phyloP scores from a whole-genome alignment of 352 stramenopile genomes.

The Phytophthora ramorum region DNA sequence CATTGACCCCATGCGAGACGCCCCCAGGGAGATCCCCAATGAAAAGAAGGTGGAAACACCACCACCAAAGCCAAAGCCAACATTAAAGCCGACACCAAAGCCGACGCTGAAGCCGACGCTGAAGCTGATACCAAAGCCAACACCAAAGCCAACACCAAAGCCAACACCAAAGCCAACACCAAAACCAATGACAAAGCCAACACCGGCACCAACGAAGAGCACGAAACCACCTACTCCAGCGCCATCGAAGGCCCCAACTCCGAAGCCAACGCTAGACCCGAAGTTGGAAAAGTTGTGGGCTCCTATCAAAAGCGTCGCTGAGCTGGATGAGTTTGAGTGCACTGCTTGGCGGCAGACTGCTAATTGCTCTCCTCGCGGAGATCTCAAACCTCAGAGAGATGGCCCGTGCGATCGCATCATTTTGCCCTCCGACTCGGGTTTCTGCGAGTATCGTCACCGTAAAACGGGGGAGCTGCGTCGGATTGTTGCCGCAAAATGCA shows the following conservation, averaged over 20 bases:
- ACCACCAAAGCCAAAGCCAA: constrained; percentile 11
- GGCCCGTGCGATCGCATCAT: constrained; percentile 41
- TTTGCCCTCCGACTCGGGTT: constrained; percentile 45
- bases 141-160: too few species aligned
- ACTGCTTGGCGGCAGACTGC: constrained; percentile 54
- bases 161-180: constrained; percentile 1
- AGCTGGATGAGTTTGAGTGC: constrained; percentile 53
- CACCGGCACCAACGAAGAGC: not conserved
- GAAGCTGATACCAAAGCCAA: too few species aligned
- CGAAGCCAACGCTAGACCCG: constrained; percentile 8
- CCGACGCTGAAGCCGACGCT: too few species aligned
- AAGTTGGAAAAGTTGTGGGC: constrained; percentile 25
- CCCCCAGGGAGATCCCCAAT: constrained; percentile 2
- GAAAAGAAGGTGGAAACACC: not conserved
- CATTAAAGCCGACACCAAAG: not conserved
- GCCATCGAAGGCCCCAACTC: constrained; percentile 14
- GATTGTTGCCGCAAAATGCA: constrained; percentile 58
- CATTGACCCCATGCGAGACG: constrained; percentile 32
- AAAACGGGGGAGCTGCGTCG: constrained; percentile 36
- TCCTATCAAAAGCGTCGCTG: constrained; percentile 30
- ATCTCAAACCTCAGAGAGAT: constrained; percentile 35
- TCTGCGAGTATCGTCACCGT: constrained; percentile 58
- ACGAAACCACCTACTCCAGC: constrained; percentile 4
- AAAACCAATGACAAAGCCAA: not conserved
- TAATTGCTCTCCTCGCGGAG: constrained; percentile 50